Percentiles rank a stretch among this genome's conserved stretches.
Conservation (phyloP, 2,329 filamentous ascomycete genomes). For the Bretziella fagacearum region DNA sequence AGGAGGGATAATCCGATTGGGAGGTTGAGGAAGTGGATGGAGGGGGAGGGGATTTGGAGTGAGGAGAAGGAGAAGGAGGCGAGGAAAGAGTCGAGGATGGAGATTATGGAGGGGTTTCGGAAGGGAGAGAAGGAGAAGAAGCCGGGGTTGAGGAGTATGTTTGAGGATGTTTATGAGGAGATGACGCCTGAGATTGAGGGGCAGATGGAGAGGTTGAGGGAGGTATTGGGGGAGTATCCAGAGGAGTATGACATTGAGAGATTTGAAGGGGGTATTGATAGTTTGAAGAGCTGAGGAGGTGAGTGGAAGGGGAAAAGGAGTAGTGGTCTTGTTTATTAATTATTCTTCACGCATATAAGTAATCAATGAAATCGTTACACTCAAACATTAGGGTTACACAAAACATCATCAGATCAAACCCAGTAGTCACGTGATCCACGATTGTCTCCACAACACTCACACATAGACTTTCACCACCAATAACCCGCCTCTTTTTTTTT, state of each 20-base stretch:
- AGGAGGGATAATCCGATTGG: constrained; percentile 77
- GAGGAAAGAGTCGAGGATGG: constrained; percentile 48
- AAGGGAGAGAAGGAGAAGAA: constrained; percentile 71
- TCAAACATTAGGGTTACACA: constrained; percentile 4
- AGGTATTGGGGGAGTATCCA: constrained; percentile 71
- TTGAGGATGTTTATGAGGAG: constrained; percentile 79
- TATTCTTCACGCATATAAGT: too few relatives aligned
- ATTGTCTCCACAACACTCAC: too few relatives aligned
- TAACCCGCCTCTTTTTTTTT: too few relatives aligned
- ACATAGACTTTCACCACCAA: too few relatives aligned
- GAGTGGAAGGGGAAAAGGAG: background rate
- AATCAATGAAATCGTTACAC: too few relatives aligned
- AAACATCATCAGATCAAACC: too few relatives aligned
- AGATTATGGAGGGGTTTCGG: constrained; percentile 68
- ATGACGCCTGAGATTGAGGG: constrained; percentile 59
- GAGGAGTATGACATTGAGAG: constrained; percentile 74
- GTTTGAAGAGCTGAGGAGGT: background rate
- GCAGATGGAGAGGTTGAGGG: constrained; percentile 56
- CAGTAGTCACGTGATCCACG: too few relatives aligned
- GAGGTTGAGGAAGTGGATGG: constrained; percentile 76
- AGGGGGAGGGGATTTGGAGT: constrained; percentile 67
- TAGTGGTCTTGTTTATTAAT: too few relatives aligned
- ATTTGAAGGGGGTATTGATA: constrained; percentile 51
- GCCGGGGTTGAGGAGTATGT: constrained; percentile 53
- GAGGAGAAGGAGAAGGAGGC: constrained; percentile 64